Evolutionary conservation across 2,329 filamentous ascomycete species (phyloP).

Genomic region (Fusarium globosum): DNA sequence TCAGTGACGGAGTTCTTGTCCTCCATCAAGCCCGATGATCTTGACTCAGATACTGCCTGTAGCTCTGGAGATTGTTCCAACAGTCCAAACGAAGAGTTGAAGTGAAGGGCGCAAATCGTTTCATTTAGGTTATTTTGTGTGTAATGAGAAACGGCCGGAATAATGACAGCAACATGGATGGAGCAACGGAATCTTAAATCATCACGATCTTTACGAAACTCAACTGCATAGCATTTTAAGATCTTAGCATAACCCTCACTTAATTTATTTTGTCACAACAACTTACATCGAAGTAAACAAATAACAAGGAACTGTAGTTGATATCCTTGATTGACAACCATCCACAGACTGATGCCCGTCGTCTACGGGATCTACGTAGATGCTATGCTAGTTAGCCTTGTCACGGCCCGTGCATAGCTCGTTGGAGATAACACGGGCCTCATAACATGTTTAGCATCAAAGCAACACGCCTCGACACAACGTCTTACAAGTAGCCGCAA

Average conservation of each 20-base stretch:
- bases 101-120: neutral
- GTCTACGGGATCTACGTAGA: neutral
- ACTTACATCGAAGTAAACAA: neutral
- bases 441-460: neutral
- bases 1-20: constrained; percentile 1
- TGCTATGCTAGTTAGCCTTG: neutral
- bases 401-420: neutral
- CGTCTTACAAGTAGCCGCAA: neutral
- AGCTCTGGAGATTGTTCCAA: neutral
- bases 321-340: accelerated
- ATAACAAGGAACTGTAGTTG: neutral
- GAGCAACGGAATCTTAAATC: neutral
- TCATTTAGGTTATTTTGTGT: neutral
- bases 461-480: neutral
- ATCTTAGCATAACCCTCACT: neutral
- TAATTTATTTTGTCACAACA: neutral
- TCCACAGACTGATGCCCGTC: neutral
- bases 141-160: constrained; percentile 1
- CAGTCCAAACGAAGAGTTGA: neutral
- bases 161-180: neutral
- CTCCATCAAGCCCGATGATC: neutral
- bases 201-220: constrained; percentile 11
- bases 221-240: neutral
- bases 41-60: neutral
- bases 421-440: neutral